These are phyloP conservation scores for Cladosporium sp. DNA, from an alignment of 2,329 filamentous ascomycete species.

Conservation along the genomic window DNA sequence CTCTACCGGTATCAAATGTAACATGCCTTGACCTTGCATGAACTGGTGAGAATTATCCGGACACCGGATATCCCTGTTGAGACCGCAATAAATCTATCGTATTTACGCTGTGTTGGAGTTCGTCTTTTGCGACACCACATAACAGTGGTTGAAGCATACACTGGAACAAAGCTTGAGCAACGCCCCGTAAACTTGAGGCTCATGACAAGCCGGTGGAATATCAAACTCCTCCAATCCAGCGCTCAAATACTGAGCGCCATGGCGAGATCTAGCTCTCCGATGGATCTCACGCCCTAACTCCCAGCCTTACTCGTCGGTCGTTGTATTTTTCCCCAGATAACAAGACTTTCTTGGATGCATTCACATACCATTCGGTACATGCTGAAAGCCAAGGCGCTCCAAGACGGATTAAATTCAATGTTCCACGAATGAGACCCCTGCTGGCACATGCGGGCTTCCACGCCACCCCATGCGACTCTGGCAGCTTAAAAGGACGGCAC, in stretches of 20 bases:
- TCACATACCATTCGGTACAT: slow-evolving; percentile 6
- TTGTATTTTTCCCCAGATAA: background rate
- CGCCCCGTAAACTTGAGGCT: slow-evolving; percentile 9
- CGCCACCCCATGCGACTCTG: slow-evolving; percentile 5
- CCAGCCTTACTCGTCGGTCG: background rate
- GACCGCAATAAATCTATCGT: too few species aligned
- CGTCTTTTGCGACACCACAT: too few species aligned
- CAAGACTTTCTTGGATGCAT: slow-evolving; percentile 5
- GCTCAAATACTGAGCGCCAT: background rate
- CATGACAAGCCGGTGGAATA: slow-evolving; percentile 7
- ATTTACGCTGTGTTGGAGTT: too few species aligned
- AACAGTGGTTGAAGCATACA: too few species aligned
- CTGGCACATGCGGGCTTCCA: slow-evolving; percentile 1
- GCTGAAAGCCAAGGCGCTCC: background rate
- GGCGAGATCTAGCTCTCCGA: background rate
- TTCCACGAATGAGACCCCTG: slow-evolving; percentile 10
- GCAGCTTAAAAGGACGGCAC: slow-evolving; percentile 10
- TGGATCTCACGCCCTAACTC: background rate
- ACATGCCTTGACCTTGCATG: too few species aligned
- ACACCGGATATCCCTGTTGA: too few species aligned
- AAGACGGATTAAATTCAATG: slow-evolving; percentile 9
- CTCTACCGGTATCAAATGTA: too few species aligned
- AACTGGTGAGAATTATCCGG: too few species aligned
- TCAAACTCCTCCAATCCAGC: slow-evolving; percentile 13
- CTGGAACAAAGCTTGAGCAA: slow-evolving; percentile 3